Evolutionary conservation across 2,329 filamentous ascomycete genomes (phyloP).

Genomic region (Venturia pyrina): DNA sequence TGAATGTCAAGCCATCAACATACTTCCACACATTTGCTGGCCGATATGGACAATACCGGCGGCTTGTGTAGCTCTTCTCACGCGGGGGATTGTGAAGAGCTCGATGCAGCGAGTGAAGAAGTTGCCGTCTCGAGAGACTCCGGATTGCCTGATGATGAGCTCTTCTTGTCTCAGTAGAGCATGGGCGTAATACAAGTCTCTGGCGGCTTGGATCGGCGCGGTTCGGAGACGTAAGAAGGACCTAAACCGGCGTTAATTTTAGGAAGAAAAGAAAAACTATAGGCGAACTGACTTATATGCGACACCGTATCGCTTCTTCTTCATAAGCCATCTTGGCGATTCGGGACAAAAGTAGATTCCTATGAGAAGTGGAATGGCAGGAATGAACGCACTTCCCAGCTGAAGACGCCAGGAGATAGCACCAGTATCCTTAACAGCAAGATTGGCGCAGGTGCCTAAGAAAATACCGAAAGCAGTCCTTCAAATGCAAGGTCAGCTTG

Average conservation of each 20-base stretch:
- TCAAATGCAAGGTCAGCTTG: neutral
- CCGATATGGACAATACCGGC: slow-evolving; percentile 69
- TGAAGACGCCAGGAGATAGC: slow-evolving; percentile 30
- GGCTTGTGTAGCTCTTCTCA: slow-evolving; percentile 63
- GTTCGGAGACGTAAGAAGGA: slow-evolving; percentile 30
- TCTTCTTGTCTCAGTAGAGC: slow-evolving; percentile 27
- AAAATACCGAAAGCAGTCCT: slow-evolving; percentile 35
- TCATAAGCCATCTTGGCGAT: slow-evolving; percentile 29
- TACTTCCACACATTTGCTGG: slow-evolving; percentile 51
- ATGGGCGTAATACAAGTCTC: slow-evolving; percentile 34
- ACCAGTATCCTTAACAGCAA: slow-evolving; percentile 27
- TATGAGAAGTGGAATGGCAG: slow-evolving; percentile 27
- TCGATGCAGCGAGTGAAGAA: slow-evolving; percentile 39
- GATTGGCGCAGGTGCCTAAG: slow-evolving; percentile 31
- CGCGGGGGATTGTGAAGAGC: slow-evolving; percentile 57
- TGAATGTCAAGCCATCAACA: slow-evolving; percentile 18
- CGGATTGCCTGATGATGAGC: slow-evolving; percentile 23
- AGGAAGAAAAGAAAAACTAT: neutral
- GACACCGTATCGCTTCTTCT: slow-evolving; percentile 28
- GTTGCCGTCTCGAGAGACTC: slow-evolving; percentile 24
- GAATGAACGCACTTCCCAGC: slow-evolving; percentile 30
- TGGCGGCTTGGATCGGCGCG: slow-evolving; percentile 30
- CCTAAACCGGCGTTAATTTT: slow-evolving; percentile 10
- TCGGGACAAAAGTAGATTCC: slow-evolving; percentile 33
- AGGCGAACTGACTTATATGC: slow-evolving; percentile 20